These are phyloP conservation scores for Elsinoe australis DNA, from an alignment of 2,329 filamentous ascomycete species.

Conservation along the genomic window DNA sequence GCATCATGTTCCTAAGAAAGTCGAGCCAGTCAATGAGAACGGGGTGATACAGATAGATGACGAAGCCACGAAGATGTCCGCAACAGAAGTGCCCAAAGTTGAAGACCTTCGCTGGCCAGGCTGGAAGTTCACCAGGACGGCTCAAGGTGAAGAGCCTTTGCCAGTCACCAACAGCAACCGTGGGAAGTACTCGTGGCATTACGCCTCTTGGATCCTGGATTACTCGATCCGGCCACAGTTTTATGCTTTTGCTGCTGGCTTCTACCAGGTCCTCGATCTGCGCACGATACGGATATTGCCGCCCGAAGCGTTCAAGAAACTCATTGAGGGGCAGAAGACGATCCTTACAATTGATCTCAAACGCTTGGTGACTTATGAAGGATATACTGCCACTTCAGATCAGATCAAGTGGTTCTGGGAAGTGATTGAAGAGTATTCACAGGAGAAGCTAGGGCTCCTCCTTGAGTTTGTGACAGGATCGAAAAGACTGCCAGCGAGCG, in stretches of 20 bases:
- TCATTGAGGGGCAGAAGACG: constrained; percentile 75
- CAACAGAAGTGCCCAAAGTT: not conserved
- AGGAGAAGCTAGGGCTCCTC: constrained; percentile 64
- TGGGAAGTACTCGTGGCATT: constrained; percentile 70
- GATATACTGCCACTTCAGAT: constrained; percentile 62
- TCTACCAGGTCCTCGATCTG: constrained; percentile 63
- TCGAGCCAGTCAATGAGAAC: no score
- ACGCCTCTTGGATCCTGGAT: constrained; percentile 74
- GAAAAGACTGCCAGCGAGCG: constrained; percentile 81
- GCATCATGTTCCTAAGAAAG: no score
- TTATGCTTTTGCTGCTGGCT: constrained; percentile 72
- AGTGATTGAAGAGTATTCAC: constrained; percentile 60
- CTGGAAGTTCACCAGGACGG: constrained; percentile 35
- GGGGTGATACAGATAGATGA: no score
- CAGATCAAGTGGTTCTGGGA: constrained; percentile 78
- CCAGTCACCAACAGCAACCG: constrained; percentile 78
- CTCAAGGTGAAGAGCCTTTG: constrained; percentile 47
- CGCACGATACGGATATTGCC: constrained; percentile 64
- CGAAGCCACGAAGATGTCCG: no score
- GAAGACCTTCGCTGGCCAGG: constrained; percentile 45
- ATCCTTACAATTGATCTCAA: constrained; percentile 72
- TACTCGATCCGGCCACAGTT: constrained; percentile 70
- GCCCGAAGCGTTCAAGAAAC: constrained; percentile 60
- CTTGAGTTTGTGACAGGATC: constrained; percentile 94
- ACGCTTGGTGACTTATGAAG: constrained; percentile 67